phyloP scores from a whole-genome alignment of 2,329 filamentous ascomycete genomes.

The Pezicula radicicola region DNA sequence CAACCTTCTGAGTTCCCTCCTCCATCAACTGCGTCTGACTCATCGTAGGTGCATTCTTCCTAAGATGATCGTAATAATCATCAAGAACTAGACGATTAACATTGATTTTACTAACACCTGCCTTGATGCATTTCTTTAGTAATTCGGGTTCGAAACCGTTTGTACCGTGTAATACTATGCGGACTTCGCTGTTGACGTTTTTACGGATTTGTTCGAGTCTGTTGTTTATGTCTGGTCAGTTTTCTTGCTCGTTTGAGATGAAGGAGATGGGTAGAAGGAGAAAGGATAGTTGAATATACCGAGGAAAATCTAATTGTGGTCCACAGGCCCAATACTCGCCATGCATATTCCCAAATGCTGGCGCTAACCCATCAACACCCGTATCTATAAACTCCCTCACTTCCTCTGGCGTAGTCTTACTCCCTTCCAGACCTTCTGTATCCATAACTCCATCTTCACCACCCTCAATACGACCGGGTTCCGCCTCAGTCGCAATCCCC shows the following conservation, averaged over 20 bases:
- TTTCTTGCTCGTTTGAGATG: no score
- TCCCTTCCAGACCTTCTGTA: slow-evolving; percentile 57
- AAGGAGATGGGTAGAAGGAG: background rate
- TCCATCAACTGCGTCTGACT: slow-evolving; percentile 33
- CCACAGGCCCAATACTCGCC: slow-evolving; percentile 49
- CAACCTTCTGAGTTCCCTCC: slow-evolving; percentile 36
- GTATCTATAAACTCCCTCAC: slow-evolving; percentile 61
- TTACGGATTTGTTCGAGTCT: slow-evolving; percentile 34
- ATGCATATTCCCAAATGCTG: slow-evolving; percentile 67
- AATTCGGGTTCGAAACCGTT: slow-evolving; percentile 49
- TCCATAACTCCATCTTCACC: slow-evolving; percentile 74
- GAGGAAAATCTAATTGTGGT: slow-evolving; percentile 40
- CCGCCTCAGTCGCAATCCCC: slow-evolving; percentile 67
- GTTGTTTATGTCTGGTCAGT: background rate
- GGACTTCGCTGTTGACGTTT: slow-evolving; percentile 35
- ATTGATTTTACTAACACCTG: slow-evolving; percentile 51
- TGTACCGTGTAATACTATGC: slow-evolving; percentile 51
- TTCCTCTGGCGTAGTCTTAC: slow-evolving; percentile 61
- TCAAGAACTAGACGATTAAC: slow-evolving; percentile 54
- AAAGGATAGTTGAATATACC: slow-evolving; percentile 26
- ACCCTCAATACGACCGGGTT: slow-evolving; percentile 68
- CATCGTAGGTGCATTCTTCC: slow-evolving; percentile 29
- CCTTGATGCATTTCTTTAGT: slow-evolving; percentile 45
- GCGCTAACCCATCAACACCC: slow-evolving; percentile 66
- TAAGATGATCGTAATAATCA: slow-evolving; percentile 39